phyloP scores from a whole-genome alignment of 2,329 filamentous ascomycete genomes.

The Stagonosporopsis rhizophila region DNA sequence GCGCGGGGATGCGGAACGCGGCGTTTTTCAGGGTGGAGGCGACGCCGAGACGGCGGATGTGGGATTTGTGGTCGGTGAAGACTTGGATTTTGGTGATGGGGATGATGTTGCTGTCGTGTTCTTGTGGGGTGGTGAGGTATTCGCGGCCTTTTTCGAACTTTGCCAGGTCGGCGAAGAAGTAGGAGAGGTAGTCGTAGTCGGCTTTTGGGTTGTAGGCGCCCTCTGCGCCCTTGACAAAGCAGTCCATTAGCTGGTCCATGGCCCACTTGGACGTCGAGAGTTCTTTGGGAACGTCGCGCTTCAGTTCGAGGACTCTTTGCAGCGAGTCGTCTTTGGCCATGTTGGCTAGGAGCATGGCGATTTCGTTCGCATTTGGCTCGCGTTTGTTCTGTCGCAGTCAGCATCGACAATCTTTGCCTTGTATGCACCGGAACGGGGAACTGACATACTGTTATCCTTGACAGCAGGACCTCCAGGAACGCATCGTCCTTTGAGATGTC shows the following conservation, averaged over 20 bases:
- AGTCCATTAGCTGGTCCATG: constrained; percentile 90
- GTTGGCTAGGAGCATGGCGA: constrained; percentile 93
- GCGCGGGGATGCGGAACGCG: constrained; percentile 79
- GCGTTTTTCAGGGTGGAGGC: constrained; percentile 95
- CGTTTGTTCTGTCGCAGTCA: constrained; percentile 64
- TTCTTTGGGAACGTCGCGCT: constrained; percentile 71
- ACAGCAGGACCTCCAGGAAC: constrained; percentile 77
- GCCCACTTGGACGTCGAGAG: constrained; percentile 75
- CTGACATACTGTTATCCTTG: constrained; percentile 76
- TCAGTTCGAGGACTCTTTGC: constrained; percentile 71
- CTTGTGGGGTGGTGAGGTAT: constrained; percentile 76
- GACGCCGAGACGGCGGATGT: constrained; percentile 89
- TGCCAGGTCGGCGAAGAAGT: constrained; percentile 90
- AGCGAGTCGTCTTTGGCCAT: constrained; percentile 80
- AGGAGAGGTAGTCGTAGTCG: constrained; percentile 91
- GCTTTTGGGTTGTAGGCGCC: constrained; percentile 83
- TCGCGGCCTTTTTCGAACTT: constrained; percentile 76
- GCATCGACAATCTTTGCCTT: background rate
- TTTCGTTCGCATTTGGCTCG: constrained; percentile 82
- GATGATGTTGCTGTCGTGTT: constrained; percentile 78
- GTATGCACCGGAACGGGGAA: constrained; percentile 39
- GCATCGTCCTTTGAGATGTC: constrained; percentile 77
- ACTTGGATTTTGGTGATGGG: constrained; percentile 91
- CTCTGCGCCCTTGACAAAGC: constrained; percentile 91
- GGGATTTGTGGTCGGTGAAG: constrained; percentile 88